Conservation (phyloP, 1,139 yeast genomes). For the Candida glucosophila region DNA sequence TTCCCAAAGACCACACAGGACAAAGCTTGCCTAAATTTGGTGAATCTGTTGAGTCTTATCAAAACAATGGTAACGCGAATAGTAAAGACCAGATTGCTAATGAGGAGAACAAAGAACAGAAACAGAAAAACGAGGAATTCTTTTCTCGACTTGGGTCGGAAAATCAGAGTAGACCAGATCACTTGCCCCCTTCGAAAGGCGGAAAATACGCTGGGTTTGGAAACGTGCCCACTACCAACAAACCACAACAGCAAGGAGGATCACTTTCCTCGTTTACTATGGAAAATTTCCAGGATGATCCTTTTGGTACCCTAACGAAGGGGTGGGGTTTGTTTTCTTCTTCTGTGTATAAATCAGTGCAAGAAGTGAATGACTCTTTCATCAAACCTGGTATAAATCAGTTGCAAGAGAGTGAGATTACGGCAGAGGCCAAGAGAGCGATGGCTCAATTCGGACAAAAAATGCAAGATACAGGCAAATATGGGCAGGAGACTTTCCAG, state of each 20-base stretch:
- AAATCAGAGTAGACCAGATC: constrained; percentile 66
- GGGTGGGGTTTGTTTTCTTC: constrained; percentile 93
- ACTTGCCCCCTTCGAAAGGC: constrained; percentile 88
- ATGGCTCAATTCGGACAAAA: constrained; percentile 94
- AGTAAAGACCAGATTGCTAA: constrained; percentile 11
- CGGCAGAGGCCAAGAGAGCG: constrained; percentile 78
- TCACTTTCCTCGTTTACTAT: constrained; percentile 50
- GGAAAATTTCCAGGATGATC: constrained; percentile 77
- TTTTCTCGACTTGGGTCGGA: constrained; percentile 71
- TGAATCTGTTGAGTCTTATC: constrained; percentile 5
- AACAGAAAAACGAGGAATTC: constrained; percentile 65
- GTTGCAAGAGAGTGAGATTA: constrained; percentile 71
- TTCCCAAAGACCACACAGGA: constrained; percentile 56
- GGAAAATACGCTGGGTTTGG: constrained; percentile 93
- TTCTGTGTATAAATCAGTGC: constrained; percentile 73
- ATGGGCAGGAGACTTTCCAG: constrained; percentile 58
- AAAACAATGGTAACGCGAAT: constrained; percentile 10
- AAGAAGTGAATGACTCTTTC: constrained; percentile 79
- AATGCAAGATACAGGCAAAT: constrained; percentile 81
- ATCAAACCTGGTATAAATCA: constrained; percentile 84
- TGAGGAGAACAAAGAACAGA: constrained; percentile 29
- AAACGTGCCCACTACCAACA: constrained; percentile 51
- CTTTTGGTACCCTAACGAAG: constrained; percentile 76
- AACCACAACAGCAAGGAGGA: constrained; percentile 16
- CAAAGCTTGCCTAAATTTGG: constrained; percentile 28